Conservation (phyloP, 441 rosid genomes). For the Bruguiera hainesii region DNA sequence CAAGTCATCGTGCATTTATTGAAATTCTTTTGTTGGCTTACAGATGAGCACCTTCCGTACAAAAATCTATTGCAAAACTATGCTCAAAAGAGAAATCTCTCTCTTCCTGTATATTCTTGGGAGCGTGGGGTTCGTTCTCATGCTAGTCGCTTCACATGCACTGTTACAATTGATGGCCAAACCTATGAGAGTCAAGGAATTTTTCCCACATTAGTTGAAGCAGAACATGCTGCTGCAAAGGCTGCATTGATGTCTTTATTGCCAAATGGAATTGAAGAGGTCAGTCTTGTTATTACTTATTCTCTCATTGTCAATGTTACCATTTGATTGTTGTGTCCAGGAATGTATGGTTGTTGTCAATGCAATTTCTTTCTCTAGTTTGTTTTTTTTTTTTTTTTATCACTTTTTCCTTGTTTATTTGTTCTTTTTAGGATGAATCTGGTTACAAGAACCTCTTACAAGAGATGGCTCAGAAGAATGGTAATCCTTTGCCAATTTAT, state of each 20-base stretch:
- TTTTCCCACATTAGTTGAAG: conserved; percentile 55
- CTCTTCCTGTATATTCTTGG: conserved; percentile 46
- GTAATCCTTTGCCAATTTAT: conserved; percentile 48
- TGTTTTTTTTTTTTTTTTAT: not conserved
- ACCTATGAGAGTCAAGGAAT: conserved; percentile 43
- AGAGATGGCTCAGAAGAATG: conserved; percentile 60
- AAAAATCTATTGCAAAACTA: conserved; percentile 53
- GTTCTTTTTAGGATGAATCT: conserved; percentile 40
- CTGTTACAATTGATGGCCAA: conserved; percentile 50
- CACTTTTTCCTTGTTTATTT: not conserved
- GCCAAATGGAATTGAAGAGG: conserved; percentile 42
- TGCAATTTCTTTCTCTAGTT: not conserved
- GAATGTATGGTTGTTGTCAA: conserved; percentile 2
- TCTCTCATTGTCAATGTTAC: conserved; percentile 5
- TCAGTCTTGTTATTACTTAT: conserved; percentile 21
- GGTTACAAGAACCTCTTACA: conserved; percentile 71
- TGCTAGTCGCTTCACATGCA: conserved; percentile 52
- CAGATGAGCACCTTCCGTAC: conserved; percentile 38
- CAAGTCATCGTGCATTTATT: not conserved
- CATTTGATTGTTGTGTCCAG: not conserved
- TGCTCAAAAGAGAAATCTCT: conserved; percentile 49
- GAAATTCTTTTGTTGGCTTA: conserved; percentile 8
- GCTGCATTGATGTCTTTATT: conserved; percentile 49
- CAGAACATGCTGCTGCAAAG: conserved; percentile 78
- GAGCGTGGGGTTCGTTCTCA: conserved; percentile 71